These are phyloP conservation scores for Daedalea quercina DNA, from an alignment of 768 basidiomycete species.

Conservation along the genomic window DNA sequence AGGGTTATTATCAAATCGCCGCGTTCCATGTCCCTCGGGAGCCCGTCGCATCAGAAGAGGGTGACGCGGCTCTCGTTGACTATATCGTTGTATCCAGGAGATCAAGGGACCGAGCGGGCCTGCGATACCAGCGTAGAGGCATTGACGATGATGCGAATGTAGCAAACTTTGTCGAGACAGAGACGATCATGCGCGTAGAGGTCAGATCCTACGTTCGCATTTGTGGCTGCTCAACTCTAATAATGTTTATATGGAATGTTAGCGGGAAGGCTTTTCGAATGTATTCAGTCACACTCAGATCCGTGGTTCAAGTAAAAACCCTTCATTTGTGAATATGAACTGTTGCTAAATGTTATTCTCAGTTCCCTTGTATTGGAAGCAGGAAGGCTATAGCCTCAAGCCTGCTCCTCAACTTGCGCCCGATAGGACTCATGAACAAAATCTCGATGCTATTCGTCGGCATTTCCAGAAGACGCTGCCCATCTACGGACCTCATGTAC, in stretches of 20 bases:
- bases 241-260: neutral
- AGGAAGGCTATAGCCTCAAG: conserved; percentile 80
- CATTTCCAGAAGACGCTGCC: conserved; percentile 66
- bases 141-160: conserved; percentile 91
- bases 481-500: conserved; percentile 74
- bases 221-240: neutral
- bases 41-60: conserved; percentile 31
- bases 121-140: conserved; percentile 92
- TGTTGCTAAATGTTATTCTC: neutral
- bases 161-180: conserved; percentile 95
- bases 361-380: conserved; percentile 95
- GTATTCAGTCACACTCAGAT: conserved; percentile 87
- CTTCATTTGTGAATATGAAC: neutral
- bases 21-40: conserved; percentile 57
- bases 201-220: conserved; percentile 37
- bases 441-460: conserved; percentile 58
- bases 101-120: conserved; percentile 83
- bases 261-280: conserved; percentile 74
- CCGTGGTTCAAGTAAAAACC: conserved; percentile 76
- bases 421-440: conserved; percentile 69
- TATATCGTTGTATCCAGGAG: conserved; percentile 83
- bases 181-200: conserved; percentile 79
- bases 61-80: conserved; percentile 43
- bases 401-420: conserved; percentile 75
- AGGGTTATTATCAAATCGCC: conserved; percentile 82